These are phyloP conservation scores for Cicer pinnatifidum DNA, from an alignment of 306 rosid species.

Conservation along the genomic window DNA sequence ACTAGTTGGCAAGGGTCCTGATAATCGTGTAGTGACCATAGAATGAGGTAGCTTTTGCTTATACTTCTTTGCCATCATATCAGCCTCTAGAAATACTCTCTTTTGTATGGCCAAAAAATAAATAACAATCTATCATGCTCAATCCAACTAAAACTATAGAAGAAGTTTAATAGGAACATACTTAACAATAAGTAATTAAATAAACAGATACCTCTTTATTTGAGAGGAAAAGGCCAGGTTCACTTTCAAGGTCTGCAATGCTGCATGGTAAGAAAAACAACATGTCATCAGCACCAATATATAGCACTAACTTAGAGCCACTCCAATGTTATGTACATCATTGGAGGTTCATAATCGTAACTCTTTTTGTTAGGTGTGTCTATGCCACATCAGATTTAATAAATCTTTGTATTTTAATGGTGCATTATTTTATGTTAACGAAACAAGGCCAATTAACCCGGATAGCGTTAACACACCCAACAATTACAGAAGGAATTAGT, in stretches of 20 bases:
- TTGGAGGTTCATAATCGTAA: not conserved
- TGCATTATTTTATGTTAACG: not conserved
- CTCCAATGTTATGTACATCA: too few species aligned
- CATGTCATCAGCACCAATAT: slow-evolving; percentile 25
- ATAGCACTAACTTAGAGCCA: not conserved
- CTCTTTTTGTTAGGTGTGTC: not conserved
- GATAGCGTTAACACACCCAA: slow-evolving; percentile 32
- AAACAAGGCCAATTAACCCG: not conserved
- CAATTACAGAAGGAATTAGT: slow-evolving; percentile 25
- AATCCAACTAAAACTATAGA: slow-evolving; percentile 35
- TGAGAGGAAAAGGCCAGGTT: slow-evolving; percentile 80
- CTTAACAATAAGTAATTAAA: slow-evolving; percentile 29
- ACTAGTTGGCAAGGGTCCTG: slow-evolving; percentile 40
- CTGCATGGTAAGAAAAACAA: slow-evolving; percentile 60
- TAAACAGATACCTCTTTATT: slow-evolving; percentile 65
- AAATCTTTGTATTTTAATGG: not conserved
- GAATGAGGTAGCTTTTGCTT: slow-evolving; percentile 65
- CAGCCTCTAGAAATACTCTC: slow-evolving; percentile 81
- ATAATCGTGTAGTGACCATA: slow-evolving; percentile 34
- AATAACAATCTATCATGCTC: slow-evolving; percentile 21
- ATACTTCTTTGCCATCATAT: slow-evolving; percentile 78
- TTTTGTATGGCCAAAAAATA: slow-evolving; percentile 28
- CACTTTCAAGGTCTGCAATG: slow-evolving; percentile 90
- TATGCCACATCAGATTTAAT: not conserved
- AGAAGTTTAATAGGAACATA: slow-evolving; percentile 15